These are phyloP conservation scores for Aspergillaceae sp. DNA, from an alignment of 2,329 filamentous ascomycete species.

Conservation along the genomic window DNA sequence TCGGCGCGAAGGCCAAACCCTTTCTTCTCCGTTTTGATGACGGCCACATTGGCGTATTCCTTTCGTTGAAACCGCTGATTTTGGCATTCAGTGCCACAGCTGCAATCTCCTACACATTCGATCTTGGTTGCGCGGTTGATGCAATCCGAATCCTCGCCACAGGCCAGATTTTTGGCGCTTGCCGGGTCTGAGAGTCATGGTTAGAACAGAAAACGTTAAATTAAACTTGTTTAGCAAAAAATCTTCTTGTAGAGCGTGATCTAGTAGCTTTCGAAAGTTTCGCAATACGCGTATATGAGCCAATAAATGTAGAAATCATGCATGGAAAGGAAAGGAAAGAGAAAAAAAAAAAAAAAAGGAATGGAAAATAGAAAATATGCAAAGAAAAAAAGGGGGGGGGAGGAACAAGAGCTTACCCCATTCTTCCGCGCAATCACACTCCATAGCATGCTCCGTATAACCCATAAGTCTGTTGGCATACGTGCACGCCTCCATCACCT, in stretches of 20 bases:
- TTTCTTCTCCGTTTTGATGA: slow-evolving; percentile 98
- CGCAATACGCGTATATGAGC: neutral
- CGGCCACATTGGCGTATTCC: slow-evolving; percentile 81
- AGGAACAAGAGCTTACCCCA: slow-evolving; percentile 65
- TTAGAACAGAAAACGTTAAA: slow-evolving; percentile 4
- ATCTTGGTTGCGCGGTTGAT: slow-evolving; percentile 98
- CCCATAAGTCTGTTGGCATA: slow-evolving; percentile 91
- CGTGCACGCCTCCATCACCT: slow-evolving; percentile 72
- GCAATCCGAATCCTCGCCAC: slow-evolving; percentile 92
- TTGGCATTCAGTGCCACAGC: slow-evolving; percentile 78
- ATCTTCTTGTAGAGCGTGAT: neutral
- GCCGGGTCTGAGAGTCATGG: slow-evolving; percentile 42
- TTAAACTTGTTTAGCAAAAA: slow-evolving; percentile 5
- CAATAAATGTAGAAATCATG: neutral
- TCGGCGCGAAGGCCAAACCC: slow-evolving; percentile 86
- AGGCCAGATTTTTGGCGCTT: slow-evolving; percentile 63
- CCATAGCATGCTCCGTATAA: slow-evolving; percentile 81
- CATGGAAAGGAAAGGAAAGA: neutral
- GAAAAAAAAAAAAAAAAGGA: slow-evolving; percentile 1
- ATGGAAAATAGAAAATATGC: slow-evolving; percentile 2
- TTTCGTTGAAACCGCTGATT: slow-evolving; percentile 91
- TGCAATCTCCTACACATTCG: slow-evolving; percentile 82
- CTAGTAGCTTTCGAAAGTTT: no score
- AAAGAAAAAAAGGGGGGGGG: neutral
- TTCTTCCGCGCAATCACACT: slow-evolving; percentile 91